Conservation (phyloP, 148 eudicot genomes). For the Nepenthes mirabilis region DNA sequence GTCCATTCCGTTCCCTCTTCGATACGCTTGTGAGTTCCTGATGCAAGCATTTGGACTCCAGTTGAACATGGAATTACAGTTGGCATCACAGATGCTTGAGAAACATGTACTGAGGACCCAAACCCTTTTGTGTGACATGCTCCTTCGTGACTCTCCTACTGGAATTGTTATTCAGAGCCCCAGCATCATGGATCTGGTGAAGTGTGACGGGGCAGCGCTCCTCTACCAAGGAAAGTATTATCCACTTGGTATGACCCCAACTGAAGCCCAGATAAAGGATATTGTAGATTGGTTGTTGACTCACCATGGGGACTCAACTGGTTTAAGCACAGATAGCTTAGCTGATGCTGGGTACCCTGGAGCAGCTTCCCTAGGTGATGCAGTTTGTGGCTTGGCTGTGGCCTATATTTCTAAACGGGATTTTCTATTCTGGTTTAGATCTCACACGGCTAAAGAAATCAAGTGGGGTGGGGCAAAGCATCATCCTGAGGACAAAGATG, state of each 20-base stretch:
- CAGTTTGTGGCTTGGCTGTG: conserved; percentile 95
- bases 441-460: conserved; percentile 78
- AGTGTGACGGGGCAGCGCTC: conserved; percentile 93
- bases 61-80: conserved; percentile 80
- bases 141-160: conserved; percentile 71
- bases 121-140: conserved; percentile 87
- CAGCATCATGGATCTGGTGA: conserved; percentile 81
- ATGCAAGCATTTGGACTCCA: conserved; percentile 97
- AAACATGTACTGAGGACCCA: conserved; percentile 77
- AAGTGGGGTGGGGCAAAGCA: conserved; percentile 98
- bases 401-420: conserved; percentile 72
- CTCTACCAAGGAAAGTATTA: conserved; percentile 63
- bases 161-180: conserved; percentile 88
- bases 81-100: conserved; percentile 59
- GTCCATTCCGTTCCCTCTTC: conserved; percentile 68
- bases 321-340: conserved; percentile 87
- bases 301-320: conserved; percentile 68
- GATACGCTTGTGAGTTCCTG: conserved; percentile 93
- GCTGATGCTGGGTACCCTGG: conserved; percentile 86
- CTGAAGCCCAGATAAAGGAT: conserved; percentile 75
- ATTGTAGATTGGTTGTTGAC: conserved; percentile 69
- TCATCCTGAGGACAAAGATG: conserved; percentile 87
- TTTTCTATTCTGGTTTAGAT: conserved; percentile 87
- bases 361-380: conserved; percentile 66
- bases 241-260: conserved; percentile 70